These are phyloP conservation scores for Debaryomycetaceae sp. DNA, from an alignment of 1,139 yeast species.

Conservation along the genomic window DNA sequence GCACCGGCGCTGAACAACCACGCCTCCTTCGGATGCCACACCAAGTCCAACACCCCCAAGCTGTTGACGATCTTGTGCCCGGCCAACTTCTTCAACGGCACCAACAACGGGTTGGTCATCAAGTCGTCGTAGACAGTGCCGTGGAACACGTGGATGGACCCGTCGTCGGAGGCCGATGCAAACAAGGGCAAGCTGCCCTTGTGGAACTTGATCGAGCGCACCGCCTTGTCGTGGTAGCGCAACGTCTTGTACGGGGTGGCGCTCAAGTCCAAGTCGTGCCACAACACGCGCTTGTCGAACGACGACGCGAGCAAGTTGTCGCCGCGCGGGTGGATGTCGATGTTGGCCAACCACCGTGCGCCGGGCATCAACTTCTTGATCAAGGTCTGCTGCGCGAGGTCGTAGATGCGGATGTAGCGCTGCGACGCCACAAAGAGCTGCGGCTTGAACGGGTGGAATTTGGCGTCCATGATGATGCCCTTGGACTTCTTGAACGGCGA, in stretches of 20 bases:
- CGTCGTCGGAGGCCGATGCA: constrained; percentile 97
- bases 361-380: constrained; percentile 88
- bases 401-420: constrained; percentile 85
- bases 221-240: constrained; percentile 93
- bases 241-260: constrained; percentile 91
- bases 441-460: constrained; percentile 95
- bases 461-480: constrained; percentile 94
- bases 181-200: constrained; percentile 81
- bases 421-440: constrained; percentile 92
- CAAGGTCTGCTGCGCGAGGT: constrained; percentile 78
- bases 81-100: constrained; percentile 88
- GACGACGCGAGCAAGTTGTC: constrained; percentile 91
- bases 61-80: constrained; percentile 84
- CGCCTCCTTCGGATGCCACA: constrained; percentile 98
- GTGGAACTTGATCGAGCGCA: constrained; percentile 83
- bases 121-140: constrained; percentile 95
- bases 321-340: constrained; percentile 95
- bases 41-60: constrained; percentile 83
- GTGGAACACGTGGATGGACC: constrained; percentile 89
- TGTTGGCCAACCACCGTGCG: constrained; percentile 87
- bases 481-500: constrained; percentile 91
- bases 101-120: constrained; percentile 92
- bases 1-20: constrained; percentile 99
- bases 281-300: constrained; percentile 88
- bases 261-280: constrained; percentile 94